Base-by-base conservation (phyloP, 2,329 filamentous ascomycete species). In the Diatrype stigma region DNA sequence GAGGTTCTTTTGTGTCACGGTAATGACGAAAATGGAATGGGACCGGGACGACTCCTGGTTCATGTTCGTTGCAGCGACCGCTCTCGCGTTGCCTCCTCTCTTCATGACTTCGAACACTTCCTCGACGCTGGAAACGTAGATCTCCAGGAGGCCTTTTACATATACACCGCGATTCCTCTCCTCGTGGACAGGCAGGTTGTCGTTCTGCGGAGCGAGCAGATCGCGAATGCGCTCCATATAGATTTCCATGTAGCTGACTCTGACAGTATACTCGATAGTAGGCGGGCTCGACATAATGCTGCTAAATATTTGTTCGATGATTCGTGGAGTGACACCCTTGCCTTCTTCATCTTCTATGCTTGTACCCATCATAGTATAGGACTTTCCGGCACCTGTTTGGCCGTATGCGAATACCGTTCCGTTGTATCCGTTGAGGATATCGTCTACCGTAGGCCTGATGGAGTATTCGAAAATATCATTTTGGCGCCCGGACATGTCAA, bases 211-310 rank as follows among this genome's bases (percentile, higher is more conserved):
- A 22, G 87, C 85, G 57, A 99, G 76, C 64, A 99, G 74, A 83
- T 99, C 94, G 64, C 93, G 85, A 69, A 99, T 97, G 61, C 89
- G 85, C 75, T 99, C 94, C 94, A 97, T 99, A 77, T 99, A 99
- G 58, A 99, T 97, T 73, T 99, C 94, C 92, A 99, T 96, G 73
- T 97, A 97, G 71, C 91, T 96, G 66, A 97, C 93, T 51, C 92
- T 85, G 48, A 99, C 93, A n/a, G 92, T 97, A 72, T 97, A 97
- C 73, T 97, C 94, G 69, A 97, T 96, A 60, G 90, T 96, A 63
- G 86, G 86, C 42, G 93, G 90, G 62, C 91, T 96, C 21, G 89
- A 85, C 73, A 96, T 80, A 70, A 97, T 97, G 73, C 89, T 96
- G 62, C 89, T 86, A 69, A 97, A 97, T 68, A 97, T 96, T 74